Evolutionary conservation across 2,329 filamentous ascomycete genomes (phyloP).

Genomic region (Cladorrhinum sp.): DNA sequence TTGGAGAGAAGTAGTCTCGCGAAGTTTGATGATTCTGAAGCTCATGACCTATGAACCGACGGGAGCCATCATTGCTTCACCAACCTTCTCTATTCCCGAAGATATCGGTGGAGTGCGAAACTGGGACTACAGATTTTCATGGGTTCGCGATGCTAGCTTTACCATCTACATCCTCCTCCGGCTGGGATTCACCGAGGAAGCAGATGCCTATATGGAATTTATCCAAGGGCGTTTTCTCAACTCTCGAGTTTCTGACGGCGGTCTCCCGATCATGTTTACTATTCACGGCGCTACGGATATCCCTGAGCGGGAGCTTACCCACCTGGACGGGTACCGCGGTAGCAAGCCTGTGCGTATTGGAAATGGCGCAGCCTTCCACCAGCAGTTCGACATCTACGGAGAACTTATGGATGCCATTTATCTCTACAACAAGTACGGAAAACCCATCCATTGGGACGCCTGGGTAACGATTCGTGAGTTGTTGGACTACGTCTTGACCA

Average conservation of each 20-base stretch:
- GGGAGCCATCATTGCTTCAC: constrained; percentile 72
- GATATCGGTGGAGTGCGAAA: constrained; percentile 65
- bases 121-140: constrained; percentile 74
- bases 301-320: constrained; percentile 64
- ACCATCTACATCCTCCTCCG: constrained; percentile 75
- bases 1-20: constrained; percentile 68
- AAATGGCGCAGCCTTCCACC: constrained; percentile 72
- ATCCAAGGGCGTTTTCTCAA: constrained; percentile 68
- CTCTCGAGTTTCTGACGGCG: constrained; percentile 57
- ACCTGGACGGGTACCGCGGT: constrained; percentile 69
- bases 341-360: constrained; percentile 73
- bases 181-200: constrained; percentile 71
- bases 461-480: constrained; percentile 70
- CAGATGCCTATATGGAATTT: constrained; percentile 75
- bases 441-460: constrained; percentile 72
- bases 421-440: constrained; percentile 75
- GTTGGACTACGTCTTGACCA: constrained; percentile 66
- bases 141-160: constrained; percentile 75
- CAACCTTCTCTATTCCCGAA: constrained; percentile 75
- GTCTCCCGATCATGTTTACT: constrained; percentile 77
- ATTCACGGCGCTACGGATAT: constrained; percentile 73
- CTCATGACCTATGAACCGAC: constrained; percentile 76
- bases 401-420: constrained; percentile 77
- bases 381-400: constrained; percentile 77
- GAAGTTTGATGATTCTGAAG: constrained; percentile 72